A percentile compares a stretch with the other conserved stretches of the same genome.
These are phyloP conservation scores for Metschnikowia colocasiae DNA, from an alignment of 805 yeast genomes.

Conservation along the genomic window DNA sequence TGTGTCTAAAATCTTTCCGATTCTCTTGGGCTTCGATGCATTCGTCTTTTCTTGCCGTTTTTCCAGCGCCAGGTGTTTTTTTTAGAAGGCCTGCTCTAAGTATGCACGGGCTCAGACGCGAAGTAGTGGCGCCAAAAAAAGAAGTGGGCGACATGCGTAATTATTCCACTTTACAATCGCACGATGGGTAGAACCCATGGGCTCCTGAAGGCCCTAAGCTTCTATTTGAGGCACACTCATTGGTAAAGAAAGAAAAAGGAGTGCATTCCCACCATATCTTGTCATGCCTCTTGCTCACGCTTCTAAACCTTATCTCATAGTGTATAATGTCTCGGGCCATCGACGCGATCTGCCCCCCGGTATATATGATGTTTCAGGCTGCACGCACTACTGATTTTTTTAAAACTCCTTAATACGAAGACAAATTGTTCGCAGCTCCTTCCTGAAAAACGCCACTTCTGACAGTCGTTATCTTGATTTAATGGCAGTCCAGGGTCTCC, in stretches of 20 bases:
- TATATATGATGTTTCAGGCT: neutral
- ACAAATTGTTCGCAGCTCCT: too few relatives aligned
- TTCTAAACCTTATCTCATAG: neutral
- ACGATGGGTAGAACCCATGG: neutral
- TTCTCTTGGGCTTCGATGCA: neutral
- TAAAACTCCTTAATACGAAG: neutral
- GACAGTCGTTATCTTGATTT: too few relatives aligned
- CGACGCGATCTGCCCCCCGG: neutral
- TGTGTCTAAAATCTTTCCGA: neutral
- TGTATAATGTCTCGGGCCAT: neutral
- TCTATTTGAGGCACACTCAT: neutral
- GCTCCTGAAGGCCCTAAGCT: neutral
- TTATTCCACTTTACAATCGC: neutral
- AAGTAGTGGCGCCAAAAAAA: neutral
- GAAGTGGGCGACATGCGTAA: neutral
- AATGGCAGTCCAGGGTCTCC: too few relatives aligned
- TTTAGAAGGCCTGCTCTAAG: neutral
- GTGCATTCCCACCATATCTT: neutral
- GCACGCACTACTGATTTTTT: neutral
- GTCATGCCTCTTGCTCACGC: neutral
- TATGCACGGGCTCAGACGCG: neutral
- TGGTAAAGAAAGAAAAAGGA: neutral
- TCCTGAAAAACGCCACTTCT: too few relatives aligned
- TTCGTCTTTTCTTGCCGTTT: neutral
- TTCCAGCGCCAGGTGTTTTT: too few relatives aligned